Evolutionary conservation across 768 basidiomycete genomes (phyloP).

Genomic region (Kwoniella pini): DNA sequence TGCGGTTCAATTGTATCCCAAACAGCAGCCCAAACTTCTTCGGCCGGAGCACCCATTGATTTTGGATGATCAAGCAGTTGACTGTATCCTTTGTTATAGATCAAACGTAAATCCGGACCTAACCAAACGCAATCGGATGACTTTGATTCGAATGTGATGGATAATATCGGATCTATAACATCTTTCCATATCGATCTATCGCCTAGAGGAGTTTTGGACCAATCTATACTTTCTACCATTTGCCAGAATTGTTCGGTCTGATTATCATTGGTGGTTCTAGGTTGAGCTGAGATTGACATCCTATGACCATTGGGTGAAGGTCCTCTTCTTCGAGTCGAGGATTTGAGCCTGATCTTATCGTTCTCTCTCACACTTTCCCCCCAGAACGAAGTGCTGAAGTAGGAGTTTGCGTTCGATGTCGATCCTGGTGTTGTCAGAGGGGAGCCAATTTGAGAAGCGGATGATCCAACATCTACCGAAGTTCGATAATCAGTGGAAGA

Average conservation of each 20-base stretch:
- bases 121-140: slow-evolving; percentile 39
- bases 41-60: slow-evolving; percentile 31
- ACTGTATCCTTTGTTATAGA: slow-evolving; percentile 43
- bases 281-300: not conserved
- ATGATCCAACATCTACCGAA: slow-evolving; percentile 14
- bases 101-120: slow-evolving; percentile 33
- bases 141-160: slow-evolving; percentile 31
- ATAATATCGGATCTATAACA: slow-evolving; percentile 31
- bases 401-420: not conserved
- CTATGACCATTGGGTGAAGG: slow-evolving; percentile 2
- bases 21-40: slow-evolving; percentile 33
- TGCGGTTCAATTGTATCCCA: slow-evolving; percentile 35
- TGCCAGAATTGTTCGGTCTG: slow-evolving; percentile 29
- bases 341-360: not conserved
- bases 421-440: not conserved
- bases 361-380: not conserved
- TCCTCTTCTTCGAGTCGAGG: slow-evolving; percentile 1
- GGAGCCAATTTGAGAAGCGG: slow-evolving; percentile 6
- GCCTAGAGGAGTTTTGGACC: slow-evolving; percentile 37
- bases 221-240: slow-evolving; percentile 34
- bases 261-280: slow-evolving; percentile 5
- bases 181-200: slow-evolving; percentile 35
- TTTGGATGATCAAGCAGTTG: slow-evolving; percentile 34
- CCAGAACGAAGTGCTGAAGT: slow-evolving; percentile 1
- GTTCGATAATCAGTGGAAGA: not conserved